Percentiles rank a stretch among this genome's conserved stretches.
Evolutionary conservation across 2,329 filamentous ascomycete genomes (phyloP).

Genomic region (Apiospora sp.): DNA sequence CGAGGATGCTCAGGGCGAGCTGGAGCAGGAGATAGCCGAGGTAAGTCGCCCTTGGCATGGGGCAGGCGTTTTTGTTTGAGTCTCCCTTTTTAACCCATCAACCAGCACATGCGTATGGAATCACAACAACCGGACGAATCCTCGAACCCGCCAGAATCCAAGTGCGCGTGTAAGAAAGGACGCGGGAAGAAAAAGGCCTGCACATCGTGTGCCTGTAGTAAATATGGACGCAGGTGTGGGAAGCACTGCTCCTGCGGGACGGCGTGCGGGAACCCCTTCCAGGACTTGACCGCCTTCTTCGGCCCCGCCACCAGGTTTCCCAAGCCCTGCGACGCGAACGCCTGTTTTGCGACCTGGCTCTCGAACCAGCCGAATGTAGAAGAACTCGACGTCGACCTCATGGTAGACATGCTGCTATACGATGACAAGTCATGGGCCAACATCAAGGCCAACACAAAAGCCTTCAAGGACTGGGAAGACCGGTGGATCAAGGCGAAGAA

Average conservation of each 20-base stretch:
- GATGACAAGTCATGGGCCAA: constrained; percentile 44
- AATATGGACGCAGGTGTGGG: constrained; percentile 41
- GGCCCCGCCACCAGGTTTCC: constrained; percentile 39
- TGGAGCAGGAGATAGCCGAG: constrained; percentile 38
- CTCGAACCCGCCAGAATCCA: constrained; percentile 37
- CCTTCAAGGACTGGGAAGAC: constrained; percentile 43
- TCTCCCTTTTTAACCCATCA: constrained; percentile 8
- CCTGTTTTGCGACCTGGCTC: constrained; percentile 45
- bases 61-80: constrained; percentile 14
- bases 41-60: constrained; percentile 13
- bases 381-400: constrained; percentile 43
- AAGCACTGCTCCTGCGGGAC: constrained; percentile 40
- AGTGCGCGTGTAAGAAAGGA: constrained; percentile 44
- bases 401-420: constrained; percentile 45
- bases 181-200: constrained; percentile 46
- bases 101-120: constrained; percentile 37
- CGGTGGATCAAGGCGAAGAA: constrained; percentile 40
- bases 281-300: constrained; percentile 44
- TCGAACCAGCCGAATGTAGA: constrained; percentile 45
- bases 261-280: constrained; percentile 44
- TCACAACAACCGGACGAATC: constrained; percentile 37
- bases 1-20: constrained; percentile 44
- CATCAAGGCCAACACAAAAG: constrained; percentile 38
- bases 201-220: constrained; percentile 43
- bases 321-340: constrained; percentile 42